These are phyloP conservation scores for Pichia norvegensis DNA, from an alignment of 1,139 yeast species.

Conservation along the genomic window DNA sequence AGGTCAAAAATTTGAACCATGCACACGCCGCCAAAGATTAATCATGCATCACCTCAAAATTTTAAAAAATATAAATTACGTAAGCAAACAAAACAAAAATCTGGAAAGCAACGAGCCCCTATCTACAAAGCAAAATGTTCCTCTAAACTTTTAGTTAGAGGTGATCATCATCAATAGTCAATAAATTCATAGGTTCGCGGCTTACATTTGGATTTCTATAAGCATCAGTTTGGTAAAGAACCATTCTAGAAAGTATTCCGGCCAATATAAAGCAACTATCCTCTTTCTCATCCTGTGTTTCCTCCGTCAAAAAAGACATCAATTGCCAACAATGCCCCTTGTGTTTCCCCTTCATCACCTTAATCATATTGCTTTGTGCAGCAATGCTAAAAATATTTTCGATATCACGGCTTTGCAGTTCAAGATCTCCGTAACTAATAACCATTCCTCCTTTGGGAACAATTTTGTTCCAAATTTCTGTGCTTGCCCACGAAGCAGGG, in stretches of 20 bases:
- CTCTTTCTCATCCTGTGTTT: conserved; percentile 31
- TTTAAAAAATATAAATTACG: neutral
- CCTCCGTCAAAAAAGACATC: conserved; percentile 29
- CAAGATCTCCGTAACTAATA: conserved; percentile 35
- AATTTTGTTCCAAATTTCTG: conserved; percentile 34
- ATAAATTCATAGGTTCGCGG: conserved; percentile 28
- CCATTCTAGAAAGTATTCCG: conserved; percentile 29
- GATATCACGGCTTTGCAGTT: conserved; percentile 32
- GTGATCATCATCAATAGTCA: conserved; percentile 30
- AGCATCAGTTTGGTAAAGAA: conserved; percentile 23
- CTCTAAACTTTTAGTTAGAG: neutral
- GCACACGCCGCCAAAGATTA: neutral
- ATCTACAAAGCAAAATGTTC: neutral
- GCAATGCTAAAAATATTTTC: conserved; percentile 26
- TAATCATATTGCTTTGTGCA: conserved; percentile 21
- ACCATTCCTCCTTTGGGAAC: conserved; percentile 33
- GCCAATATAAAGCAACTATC: conserved; percentile 29
- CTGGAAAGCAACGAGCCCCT: neutral
- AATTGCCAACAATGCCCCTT: conserved; percentile 32
- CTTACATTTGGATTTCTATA: conserved; percentile 22
- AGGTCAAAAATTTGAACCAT: too few relatives aligned
- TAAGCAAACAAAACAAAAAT: neutral
- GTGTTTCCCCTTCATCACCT: conserved; percentile 24
- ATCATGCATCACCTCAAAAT: neutral
- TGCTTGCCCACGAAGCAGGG: conserved; percentile 32